These are phyloP conservation scores for Lachancea meyersii DNA, from an alignment of 805 yeast genomes.

Conservation along the genomic window DNA sequence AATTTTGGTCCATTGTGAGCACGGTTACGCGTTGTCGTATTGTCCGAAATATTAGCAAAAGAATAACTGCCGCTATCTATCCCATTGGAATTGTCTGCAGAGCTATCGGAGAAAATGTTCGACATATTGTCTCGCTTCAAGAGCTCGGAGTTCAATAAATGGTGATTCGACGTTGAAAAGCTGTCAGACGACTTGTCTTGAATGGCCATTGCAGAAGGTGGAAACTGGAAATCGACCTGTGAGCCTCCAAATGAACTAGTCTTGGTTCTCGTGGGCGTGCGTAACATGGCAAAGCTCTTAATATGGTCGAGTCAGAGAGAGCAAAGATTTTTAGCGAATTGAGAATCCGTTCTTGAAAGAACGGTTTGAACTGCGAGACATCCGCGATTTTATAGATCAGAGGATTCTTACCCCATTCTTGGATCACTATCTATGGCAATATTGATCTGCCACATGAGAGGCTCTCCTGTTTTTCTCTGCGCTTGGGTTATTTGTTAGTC, in stretches of 20 bases:
- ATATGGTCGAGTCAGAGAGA: too few species aligned
- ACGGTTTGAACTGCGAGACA: background rate
- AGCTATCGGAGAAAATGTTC: conserved; percentile 29
- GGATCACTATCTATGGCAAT: background rate
- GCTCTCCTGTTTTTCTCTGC: background rate
- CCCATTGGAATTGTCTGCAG: conserved; percentile 24
- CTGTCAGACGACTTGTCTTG: conserved; percentile 15
- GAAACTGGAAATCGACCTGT: conserved; percentile 37
- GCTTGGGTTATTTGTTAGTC: background rate
- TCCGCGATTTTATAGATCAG: background rate
- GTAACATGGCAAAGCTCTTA: conserved; percentile 19
- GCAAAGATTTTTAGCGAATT: too few species aligned
- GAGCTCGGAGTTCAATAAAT: conserved; percentile 21
- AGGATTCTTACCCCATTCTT: background rate
- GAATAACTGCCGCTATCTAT: conserved; percentile 27
- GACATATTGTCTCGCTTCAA: conserved; percentile 21
- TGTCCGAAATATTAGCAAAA: conserved; percentile 35
- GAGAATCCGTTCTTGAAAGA: conserved; percentile 2
- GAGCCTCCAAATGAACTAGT: conserved; percentile 36
- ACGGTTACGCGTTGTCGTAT: conserved; percentile 22
- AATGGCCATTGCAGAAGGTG: conserved; percentile 26
- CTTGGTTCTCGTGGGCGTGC: conserved; percentile 33
- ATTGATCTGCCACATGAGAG: background rate
- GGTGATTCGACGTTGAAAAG: conserved; percentile 26
- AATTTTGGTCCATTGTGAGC: conserved; percentile 1